Conservation (phyloP, 2,329 filamentous ascomycete genomes). For the Fusarium heterosporum region DNA sequence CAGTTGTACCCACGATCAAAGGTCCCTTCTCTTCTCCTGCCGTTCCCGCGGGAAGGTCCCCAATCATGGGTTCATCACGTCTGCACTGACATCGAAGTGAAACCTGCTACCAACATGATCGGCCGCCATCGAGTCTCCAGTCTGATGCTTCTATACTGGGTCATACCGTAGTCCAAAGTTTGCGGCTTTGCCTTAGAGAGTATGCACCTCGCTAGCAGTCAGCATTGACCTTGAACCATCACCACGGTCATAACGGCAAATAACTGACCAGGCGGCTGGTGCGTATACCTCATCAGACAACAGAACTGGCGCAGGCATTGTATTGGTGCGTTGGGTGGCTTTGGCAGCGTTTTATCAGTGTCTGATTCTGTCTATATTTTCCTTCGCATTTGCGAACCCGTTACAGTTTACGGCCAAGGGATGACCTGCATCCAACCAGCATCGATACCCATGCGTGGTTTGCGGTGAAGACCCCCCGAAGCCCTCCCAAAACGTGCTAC, state of each 20-base stretch:
- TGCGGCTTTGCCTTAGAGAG: slow-evolving; percentile 14
- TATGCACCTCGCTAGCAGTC: slow-evolving; percentile 18
- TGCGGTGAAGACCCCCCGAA: background rate
- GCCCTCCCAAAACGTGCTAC: background rate
- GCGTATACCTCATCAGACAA: background rate
- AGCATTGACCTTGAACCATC: background rate
- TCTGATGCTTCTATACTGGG: background rate
- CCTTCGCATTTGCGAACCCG: background rate
- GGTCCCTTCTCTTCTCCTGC: background rate
- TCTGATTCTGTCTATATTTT: slow-evolving; percentile 6
- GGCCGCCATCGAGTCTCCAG: slow-evolving; percentile 11
- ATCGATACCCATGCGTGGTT: background rate
- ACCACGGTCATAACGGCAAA: background rate
- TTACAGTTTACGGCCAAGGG: background rate
- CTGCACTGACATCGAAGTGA: slow-evolving; percentile 12
- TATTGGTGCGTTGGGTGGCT: slow-evolving; percentile 15
- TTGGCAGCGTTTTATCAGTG: background rate
- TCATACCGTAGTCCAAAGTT: background rate
- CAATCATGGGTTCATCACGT: background rate
- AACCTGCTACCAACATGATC: slow-evolving; percentile 17
- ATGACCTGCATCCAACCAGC: slow-evolving; percentile 8
- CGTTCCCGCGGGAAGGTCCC: slow-evolving; percentile 1
- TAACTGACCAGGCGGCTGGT: background rate
- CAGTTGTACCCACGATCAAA: background rate
- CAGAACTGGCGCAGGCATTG: background rate